A percentile compares a stretch with the other conserved stretches of the same genome.
Evolutionary conservation across 1,284 basidiomycete species (phyloP).

Genomic region (Ustilago nuda): DNA sequence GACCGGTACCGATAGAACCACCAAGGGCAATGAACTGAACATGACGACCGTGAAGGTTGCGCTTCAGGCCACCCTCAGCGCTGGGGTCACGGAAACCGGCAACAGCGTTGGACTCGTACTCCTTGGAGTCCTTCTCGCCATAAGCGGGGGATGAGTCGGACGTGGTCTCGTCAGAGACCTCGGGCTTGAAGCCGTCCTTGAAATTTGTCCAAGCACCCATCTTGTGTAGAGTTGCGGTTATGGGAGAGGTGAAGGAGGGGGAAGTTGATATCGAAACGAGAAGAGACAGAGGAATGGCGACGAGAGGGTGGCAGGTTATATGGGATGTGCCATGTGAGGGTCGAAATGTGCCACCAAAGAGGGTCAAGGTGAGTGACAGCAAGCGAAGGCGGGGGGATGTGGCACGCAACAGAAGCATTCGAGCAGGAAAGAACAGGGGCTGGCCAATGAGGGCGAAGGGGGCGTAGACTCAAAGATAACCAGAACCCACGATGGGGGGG

Average conservation of each 20-base stretch:
- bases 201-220: constrained; percentile 53
- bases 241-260: background rate
- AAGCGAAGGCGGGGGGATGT: constrained; percentile 1
- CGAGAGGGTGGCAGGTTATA: constrained; percentile 1
- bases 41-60: constrained; percentile 56
- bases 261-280: background rate
- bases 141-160: constrained; percentile 15
- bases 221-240: constrained; percentile 7
- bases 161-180: constrained; percentile 24
- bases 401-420: background rate
- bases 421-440: background rate
- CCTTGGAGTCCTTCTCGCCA: constrained; percentile 45
- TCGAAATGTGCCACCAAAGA: background rate
- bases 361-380: background rate
- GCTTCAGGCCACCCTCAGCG: constrained; percentile 53
- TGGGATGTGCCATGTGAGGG: constrained; percentile 1
- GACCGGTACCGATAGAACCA: constrained; percentile 72
- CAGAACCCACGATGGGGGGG: background rate
- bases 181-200: constrained; percentile 58
- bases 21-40: constrained; percentile 65
- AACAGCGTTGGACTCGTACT: constrained; percentile 33
- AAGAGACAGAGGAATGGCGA: background rate
- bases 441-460: background rate
- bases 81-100: constrained; percentile 42
- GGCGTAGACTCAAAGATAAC: background rate